Base-by-base conservation (phyloP, 2,329 filamentous ascomycete species). In the Colletotrichum liaoningense region DNA sequence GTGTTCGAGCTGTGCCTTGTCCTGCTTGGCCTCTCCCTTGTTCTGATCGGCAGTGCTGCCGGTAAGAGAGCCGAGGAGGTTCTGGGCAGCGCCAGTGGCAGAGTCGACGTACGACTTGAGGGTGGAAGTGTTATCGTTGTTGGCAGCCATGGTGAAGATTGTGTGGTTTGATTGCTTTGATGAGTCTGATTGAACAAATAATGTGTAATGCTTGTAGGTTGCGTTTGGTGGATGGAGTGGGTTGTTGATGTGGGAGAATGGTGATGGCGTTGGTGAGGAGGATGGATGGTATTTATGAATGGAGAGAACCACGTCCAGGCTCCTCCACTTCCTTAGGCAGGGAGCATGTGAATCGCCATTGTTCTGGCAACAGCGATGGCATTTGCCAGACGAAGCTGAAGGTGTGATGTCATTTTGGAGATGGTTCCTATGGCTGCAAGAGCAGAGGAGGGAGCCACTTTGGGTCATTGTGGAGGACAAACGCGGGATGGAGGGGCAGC, bases 21-120 rank as follows among this genome's bases (percentile, higher is more conserved):
- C 84, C 84, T 95, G 87, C 84, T 90, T 91, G 77, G 85, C 84
- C 65, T 93, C 85, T 78, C 91, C 92, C 84, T 93, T 84, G 66
- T 83, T 81, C 87, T 94, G 87, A 78, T 96, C 92, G 74, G 87
- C 86, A 2, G 88, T 87, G 86, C 85, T 94, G 78, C 95, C 95
- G 11, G 93, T 95, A 69, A 97, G 74, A 74, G 86, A 89, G 76
- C 94, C 94, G 63, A 97, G 78, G 63, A 88, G 91, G 75, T 88
- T 93, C 84, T 97, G 94, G 65, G 92, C 89, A 67, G 91, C 87
- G 77, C 94, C 94, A 49, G 91, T 88, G 79, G 93, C 93, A 16
- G 89, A 89, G 88, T 95, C 93, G 78, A 94, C 80, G 84, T 92
- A 92, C 70, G 94, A 93, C 88, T 96, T 90, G 80, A 95, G 88